Evolutionary conservation across 225 moss, liverwort and hornwort genomes (phyloP).

Genomic region (Pseudoscleropodium purum): DNA sequence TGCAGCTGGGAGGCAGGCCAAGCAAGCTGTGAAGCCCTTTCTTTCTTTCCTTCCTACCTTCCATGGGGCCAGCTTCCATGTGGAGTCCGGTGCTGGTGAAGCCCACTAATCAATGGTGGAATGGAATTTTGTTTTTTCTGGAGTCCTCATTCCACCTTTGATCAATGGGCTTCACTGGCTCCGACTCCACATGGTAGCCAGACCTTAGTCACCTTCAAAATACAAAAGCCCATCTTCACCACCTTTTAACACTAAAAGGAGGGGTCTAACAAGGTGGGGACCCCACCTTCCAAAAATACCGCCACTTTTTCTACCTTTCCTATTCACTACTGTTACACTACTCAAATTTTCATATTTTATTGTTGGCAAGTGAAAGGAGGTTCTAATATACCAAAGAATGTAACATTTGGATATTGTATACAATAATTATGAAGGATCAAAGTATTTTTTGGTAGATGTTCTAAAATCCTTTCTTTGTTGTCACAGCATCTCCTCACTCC

Average conservation of each 20-base stretch:
- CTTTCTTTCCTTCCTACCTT: not conserved
- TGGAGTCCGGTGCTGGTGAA: not conserved
- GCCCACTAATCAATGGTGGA: not conserved
- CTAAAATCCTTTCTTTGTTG: not conserved
- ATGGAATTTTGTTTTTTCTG: not conserved
- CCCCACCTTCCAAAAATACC: fast-evolving
- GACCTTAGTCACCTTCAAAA: not conserved
- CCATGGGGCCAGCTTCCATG: not conserved
- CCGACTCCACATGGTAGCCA: not conserved
- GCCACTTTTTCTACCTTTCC: not conserved
- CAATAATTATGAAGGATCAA: not conserved
- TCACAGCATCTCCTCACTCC: too few species aligned
- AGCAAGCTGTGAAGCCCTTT: not conserved
- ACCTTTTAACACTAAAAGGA: too few species aligned
- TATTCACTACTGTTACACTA: not conserved
- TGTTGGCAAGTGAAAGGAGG: not conserved
- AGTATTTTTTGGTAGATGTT: not conserved
- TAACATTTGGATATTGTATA: not conserved
- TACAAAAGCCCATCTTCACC: not conserved
- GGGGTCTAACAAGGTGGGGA: too few species aligned
- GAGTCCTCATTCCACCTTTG: not conserved
- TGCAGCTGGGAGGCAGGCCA: not conserved
- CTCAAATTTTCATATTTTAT: not conserved
- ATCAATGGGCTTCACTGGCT: fast-evolving
- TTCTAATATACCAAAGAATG: not conserved